Conservation (phyloP, 2,329 filamentous ascomycete species). For the Tothia fuscella region DNA sequence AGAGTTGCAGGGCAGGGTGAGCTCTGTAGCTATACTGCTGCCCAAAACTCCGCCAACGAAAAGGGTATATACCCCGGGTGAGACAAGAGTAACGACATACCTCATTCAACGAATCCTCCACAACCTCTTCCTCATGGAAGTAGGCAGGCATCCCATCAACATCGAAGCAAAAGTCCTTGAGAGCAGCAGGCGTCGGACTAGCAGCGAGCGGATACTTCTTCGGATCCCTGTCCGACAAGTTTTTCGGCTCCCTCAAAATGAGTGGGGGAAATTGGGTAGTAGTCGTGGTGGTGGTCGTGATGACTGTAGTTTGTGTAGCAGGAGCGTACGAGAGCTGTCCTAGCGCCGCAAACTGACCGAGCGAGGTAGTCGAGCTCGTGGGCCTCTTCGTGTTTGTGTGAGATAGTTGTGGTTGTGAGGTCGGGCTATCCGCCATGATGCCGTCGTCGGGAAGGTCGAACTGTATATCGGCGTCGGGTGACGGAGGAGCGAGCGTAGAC, state of each 20-base stretch:
- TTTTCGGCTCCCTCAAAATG: constrained; percentile 59
- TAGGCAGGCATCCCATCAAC: constrained; percentile 49
- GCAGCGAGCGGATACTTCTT: constrained; percentile 84
- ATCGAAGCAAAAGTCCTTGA: constrained; percentile 67
- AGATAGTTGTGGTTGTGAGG: no score
- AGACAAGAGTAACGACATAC: constrained; percentile 31
- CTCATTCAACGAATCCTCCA: constrained; percentile 40
- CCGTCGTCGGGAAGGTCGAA: no score
- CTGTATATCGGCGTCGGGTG: constrained; percentile 5
- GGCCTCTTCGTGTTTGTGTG: neutral
- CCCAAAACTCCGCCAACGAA: no score
- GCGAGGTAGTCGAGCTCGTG: neutral
- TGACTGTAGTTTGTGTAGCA: constrained; percentile 52
- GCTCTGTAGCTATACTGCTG: no score
- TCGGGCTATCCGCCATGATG: no score
- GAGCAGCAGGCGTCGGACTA: constrained; percentile 66
- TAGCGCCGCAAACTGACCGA: constrained; percentile 26
- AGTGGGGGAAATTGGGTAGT: constrained; percentile 74
- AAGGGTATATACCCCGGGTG: no score
- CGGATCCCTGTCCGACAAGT: constrained; percentile 61
- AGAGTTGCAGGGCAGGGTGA: no score
- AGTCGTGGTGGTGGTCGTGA: constrained; percentile 88
- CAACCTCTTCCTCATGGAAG: constrained; percentile 51
- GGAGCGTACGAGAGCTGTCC: constrained; percentile 51
- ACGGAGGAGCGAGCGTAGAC: constrained; percentile 6